Base-by-base conservation (phyloP, 73 alveolate genomes). In the Paramecium tetraurelia region DNA sequence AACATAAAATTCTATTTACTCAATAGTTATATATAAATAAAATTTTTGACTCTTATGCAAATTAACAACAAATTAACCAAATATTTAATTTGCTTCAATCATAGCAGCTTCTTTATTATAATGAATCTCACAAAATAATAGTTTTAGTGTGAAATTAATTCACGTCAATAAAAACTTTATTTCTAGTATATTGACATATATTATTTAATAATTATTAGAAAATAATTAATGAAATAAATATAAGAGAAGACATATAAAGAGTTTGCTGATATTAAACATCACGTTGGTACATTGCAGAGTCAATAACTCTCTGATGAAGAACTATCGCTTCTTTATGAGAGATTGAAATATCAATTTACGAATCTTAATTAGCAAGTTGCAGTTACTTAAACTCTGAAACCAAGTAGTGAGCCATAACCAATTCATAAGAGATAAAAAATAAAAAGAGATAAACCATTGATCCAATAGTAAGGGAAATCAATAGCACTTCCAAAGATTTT, bases 201-300 rank as follows among this genome's bases (percentile, higher is more conserved):
- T 53, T 0, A n/a, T n/a, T 53, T 18, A 53, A 53, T 53, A 4
- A 53, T 53, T n/a, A 4, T 53, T 53, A 53, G 69, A 53, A 53
- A 53, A 53, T 53, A 53, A 53, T 53, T 53, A 48, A 80, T 80
- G 90, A 11, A 44, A 46, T 22, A 80, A 80, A 46, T 80, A 20
- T 80, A 80, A 48, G 90, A 80, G 8, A 80, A 80, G 57, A 20
- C 90, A 22, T 44, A 80, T 18, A 80, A 44, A 41, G 90, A 80
- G 58, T 44, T 80, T 44, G 50, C 90, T 22, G 90, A 80, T 46
- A 41, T 80, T 12, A 80, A 80, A 48, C 90, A 80, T 44, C 90
- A 80, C 46, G 9, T 80, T 12, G 90, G 90, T 8, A 80, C 90
- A 21, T 38, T 80, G 4, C 58, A 80, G 31, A 31, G 63, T 20